Conservation (phyloP, 176 grass and related monocot species). For the Cenchrus americanus region DNA sequence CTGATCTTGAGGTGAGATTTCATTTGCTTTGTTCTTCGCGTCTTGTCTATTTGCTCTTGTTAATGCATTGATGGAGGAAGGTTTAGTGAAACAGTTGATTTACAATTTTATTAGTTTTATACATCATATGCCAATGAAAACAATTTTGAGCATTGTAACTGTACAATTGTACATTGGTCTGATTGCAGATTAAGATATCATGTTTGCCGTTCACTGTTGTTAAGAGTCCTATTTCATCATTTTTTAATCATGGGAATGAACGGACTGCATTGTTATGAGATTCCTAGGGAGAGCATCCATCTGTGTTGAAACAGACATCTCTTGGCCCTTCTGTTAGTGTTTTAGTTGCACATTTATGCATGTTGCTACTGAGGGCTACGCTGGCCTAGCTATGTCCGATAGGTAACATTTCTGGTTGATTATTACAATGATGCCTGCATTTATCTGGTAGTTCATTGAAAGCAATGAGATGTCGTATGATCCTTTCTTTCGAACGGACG, state of each 20-base stretch:
- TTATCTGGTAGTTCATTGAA: slow-evolving; percentile 34
- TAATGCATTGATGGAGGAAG: slow-evolving; percentile 1
- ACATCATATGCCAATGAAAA: neutral
- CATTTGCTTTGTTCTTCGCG: slow-evolving; percentile 29
- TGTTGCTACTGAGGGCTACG: slow-evolving; percentile 2
- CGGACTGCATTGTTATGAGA: slow-evolving; percentile 1
- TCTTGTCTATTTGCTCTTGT: slow-evolving; percentile 32
- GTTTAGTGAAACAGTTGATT: slow-evolving; percentile 21
- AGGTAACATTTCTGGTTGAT: neutral
- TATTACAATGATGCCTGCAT: slow-evolving; percentile 4
- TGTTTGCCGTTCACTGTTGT: neutral
- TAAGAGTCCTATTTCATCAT: neutral
- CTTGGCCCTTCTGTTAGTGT: neutral
- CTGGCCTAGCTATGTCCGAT: slow-evolving; percentile 20
- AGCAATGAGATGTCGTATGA: slow-evolving; percentile 25
- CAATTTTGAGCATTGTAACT: neutral
- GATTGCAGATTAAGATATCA: slow-evolving; percentile 6
- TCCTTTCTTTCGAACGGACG: neutral
- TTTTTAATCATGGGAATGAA: slow-evolving; percentile 15
- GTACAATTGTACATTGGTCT: slow-evolving; percentile 1
- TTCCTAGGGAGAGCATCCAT: neutral
- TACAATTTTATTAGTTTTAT: neutral
- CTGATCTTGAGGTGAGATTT: slow-evolving; percentile 92
- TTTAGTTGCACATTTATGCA: neutral
- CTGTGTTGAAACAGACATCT: neutral